Evolutionary conservation across 2,329 filamentous ascomycete genomes (phyloP).

Genomic region (Exophiala sideris): DNA sequence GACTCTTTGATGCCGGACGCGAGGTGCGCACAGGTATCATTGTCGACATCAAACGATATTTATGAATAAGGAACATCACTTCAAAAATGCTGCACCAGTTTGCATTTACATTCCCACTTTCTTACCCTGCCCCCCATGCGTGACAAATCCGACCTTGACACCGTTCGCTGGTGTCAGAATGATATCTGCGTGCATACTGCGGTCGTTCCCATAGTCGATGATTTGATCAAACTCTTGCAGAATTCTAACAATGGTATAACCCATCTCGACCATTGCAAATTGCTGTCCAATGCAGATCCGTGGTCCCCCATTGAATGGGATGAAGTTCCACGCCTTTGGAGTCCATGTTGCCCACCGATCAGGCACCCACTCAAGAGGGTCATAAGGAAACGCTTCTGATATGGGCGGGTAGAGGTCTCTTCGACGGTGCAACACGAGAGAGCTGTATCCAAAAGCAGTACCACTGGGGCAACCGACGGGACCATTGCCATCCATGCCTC

Average conservation of each 20-base stretch:
- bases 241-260: constrained; percentile 45
- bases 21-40: too few relatives aligned
- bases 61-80: too few relatives aligned
- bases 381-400: constrained; percentile 35
- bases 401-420: constrained; percentile 48
- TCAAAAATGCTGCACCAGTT: too few relatives aligned
- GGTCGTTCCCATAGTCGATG: constrained; percentile 29
- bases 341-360: constrained; percentile 53
- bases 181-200: constrained; percentile 23
- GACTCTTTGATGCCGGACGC: too few relatives aligned
- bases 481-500: constrained; percentile 45
- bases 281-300: constrained; percentile 58
- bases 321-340: constrained; percentile 53
- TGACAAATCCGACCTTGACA: constrained; percentile 28
- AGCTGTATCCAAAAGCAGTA: constrained; percentile 50
- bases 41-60: too few relatives aligned
- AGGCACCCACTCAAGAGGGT: constrained; percentile 46
- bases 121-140: background rate
- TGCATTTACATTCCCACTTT: too few relatives aligned
- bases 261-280: constrained; percentile 59
- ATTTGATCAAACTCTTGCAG: constrained; percentile 42
- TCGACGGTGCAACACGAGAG: constrained; percentile 52
- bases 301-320: constrained; percentile 54
- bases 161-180: constrained; percentile 27
- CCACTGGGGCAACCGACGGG: constrained; percentile 48